phyloP scores from a whole-genome alignment of 169 alveolate genomes.

The Plasmodium vivax region DNA sequence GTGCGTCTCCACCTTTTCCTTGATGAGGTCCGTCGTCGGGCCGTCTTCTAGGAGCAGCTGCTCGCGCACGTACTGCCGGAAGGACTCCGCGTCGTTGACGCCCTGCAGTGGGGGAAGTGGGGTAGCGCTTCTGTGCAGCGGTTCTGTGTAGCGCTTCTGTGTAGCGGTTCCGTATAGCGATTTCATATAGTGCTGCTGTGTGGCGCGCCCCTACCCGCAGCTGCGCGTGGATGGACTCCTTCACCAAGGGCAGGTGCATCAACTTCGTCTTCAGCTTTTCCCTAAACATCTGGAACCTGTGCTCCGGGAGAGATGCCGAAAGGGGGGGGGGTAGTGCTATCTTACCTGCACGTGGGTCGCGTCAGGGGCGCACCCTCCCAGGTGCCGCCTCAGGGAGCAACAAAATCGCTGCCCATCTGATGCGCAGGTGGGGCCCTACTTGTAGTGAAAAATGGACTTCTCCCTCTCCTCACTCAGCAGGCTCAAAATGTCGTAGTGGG shows the following conservation, averaged over 20 bases:
- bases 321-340: not conserved
- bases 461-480: conserved; percentile 52
- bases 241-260: conserved; percentile 10
- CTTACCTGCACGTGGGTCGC: not conserved
- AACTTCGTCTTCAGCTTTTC: conserved; percentile 37
- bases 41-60: not conserved
- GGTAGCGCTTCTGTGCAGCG: not conserved
- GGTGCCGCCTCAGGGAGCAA: not conserved
- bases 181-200: no score
- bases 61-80: conserved; percentile 6
- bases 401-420: not conserved
- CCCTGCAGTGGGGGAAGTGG: not conserved
- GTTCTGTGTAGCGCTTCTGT: no score
- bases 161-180: no score
- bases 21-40: not conserved
- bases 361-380: not conserved
- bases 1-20: conserved; percentile 14
- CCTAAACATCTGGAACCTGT: conserved; percentile 31
- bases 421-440: not conserved
- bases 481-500: conserved; percentile 33
- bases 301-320: not conserved
- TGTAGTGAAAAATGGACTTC: conserved; percentile 46
- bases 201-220: conserved; percentile 19
- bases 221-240: conserved; percentile 1
- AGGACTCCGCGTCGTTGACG: conserved; percentile 1